Percentiles rank a stretch among this genome's conserved stretches.
These are phyloP conservation scores for Aspergillus arachidicola DNA, from an alignment of 2,329 filamentous ascomycete genomes.

Conservation along the genomic window DNA sequence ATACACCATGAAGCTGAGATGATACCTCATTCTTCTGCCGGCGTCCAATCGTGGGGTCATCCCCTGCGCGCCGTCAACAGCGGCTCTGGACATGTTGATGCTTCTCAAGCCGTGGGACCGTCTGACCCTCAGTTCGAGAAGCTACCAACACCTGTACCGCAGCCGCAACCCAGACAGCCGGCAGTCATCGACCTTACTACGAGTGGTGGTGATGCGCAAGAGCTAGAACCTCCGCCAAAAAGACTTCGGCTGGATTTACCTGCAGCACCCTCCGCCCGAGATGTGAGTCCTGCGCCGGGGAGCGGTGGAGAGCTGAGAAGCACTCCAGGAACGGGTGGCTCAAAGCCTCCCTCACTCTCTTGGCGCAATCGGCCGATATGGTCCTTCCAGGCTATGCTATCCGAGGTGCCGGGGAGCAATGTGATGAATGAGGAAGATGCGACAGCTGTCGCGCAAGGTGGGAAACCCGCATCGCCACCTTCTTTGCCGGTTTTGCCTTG, in stretches of 20 bases:
- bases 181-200: slow-evolving; percentile 42
- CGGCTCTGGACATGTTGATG: slow-evolving; percentile 30
- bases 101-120: slow-evolving; percentile 25
- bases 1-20: slow-evolving; percentile 44
- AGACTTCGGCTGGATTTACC: slow-evolving; percentile 39
- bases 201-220: slow-evolving; percentile 32
- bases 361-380: slow-evolving; percentile 42
- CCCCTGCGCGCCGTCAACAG: slow-evolving; percentile 36
- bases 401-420: slow-evolving; percentile 33
- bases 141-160: slow-evolving; percentile 28
- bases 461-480: slow-evolving; percentile 35
- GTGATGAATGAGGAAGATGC: slow-evolving; percentile 26
- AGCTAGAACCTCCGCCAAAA: slow-evolving; percentile 40
- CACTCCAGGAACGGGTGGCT: slow-evolving; percentile 28
- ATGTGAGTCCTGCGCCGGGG: slow-evolving; percentile 24
- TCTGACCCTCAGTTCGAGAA: slow-evolving; percentile 29
- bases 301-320: slow-evolving; percentile 33
- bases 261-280: slow-evolving; percentile 21
- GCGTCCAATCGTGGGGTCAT: slow-evolving; percentile 42
- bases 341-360: slow-evolving; percentile 32
- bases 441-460: slow-evolving; percentile 23
- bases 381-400: slow-evolving; percentile 42
- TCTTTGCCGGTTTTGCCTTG: slow-evolving; percentile 42
- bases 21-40: slow-evolving; percentile 45
- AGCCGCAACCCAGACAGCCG: slow-evolving; percentile 30